Percentiles rank a stretch among this genome's conserved stretches.
Conservation (phyloP, 176 grass and related monocot genomes). For the Carex myosuroides region DNA sequence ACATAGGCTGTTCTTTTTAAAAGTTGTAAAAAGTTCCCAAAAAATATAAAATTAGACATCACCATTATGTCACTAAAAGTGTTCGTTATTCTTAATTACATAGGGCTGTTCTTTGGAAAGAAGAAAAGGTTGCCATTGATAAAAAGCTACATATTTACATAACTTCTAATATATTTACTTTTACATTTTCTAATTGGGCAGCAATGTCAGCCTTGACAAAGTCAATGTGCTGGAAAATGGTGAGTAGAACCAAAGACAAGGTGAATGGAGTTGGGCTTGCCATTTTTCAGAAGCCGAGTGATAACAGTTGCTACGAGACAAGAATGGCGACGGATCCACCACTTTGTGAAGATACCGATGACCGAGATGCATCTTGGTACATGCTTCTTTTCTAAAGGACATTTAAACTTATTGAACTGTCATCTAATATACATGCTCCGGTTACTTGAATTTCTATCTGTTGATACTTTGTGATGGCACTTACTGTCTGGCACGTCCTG, state of each 20-base stretch:
- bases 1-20: background rate
- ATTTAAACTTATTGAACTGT: background rate
- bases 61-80: background rate
- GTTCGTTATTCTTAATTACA: background rate
- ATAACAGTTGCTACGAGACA: slow-evolving; percentile 51
- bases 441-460: background rate
- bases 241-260: slow-evolving; percentile 64
- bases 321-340: slow-evolving; percentile 51
- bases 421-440: background rate
- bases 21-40: too few relatives aligned
- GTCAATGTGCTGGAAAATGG: slow-evolving; percentile 81
- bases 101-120: slow-evolving; percentile 1
- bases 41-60: too few relatives aligned
- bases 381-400: background rate
- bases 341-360: slow-evolving; percentile 50
- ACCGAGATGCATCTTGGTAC: slow-evolving; percentile 75
- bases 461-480: background rate
- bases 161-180: slow-evolving; percentile 3
- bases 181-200: slow-evolving; percentile 21
- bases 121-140: background rate
- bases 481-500: background rate
- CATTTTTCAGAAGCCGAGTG: slow-evolving; percentile 62
- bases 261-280: slow-evolving; percentile 56
- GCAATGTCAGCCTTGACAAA: slow-evolving; percentile 64
- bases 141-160: background rate